Base-by-base conservation (phyloP, 164 flowering plant genomes). In the Pachysandra terminalis region DNA sequence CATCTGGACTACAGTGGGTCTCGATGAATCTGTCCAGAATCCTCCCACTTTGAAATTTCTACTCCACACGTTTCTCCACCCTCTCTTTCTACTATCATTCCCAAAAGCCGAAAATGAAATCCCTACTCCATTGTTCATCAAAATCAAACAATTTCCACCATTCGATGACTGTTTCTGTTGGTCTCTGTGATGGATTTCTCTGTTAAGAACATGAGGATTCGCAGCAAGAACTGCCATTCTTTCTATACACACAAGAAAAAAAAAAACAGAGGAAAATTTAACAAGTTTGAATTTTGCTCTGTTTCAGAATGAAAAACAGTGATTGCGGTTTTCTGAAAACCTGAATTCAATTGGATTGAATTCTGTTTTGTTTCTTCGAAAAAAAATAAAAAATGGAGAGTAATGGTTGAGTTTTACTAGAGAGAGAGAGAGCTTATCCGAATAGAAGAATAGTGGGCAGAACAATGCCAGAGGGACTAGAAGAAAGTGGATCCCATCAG, bases 1-100 rank as follows among this genome's bases (percentile, higher is more conserved):
- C 98, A 94, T 79, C 59, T 87, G 91, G 0, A 87, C 65, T n/a
- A 72, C 32, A 27, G 71, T 55, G 37, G 93, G 92, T 70, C 83
- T 82, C 0, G 88, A 79, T 27, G 77, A 40, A 54, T 82, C 86
- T 3, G 80, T 80, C 89, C 88, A 86, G 48, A 84, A 85, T 0
- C 90, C 83, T 16, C 65, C 78, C 2, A 68, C 77, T 77, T 68
- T 85, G 52, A 64, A 40, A 2, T 80, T 81, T 61, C 85, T 81
- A 55, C 60, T 80, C 32, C n/a, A 58, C 16, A n/a, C 49, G 74
- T 64, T 77, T 72, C 64, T 70, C 54, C 55, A 27, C 21, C 41
- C 67, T 45, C 61, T 65, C 66, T 67, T 73, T 45, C 77, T 64
- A 15, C 66, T 21, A 21, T 65, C 72, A 54, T 64, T 55, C 52